A percentile compares a stretch with the other conserved stretches of the same genome.
Evolutionary conservation across 2,329 filamentous ascomycete species (phyloP).

Genomic region (Talaromyces sp.): DNA sequence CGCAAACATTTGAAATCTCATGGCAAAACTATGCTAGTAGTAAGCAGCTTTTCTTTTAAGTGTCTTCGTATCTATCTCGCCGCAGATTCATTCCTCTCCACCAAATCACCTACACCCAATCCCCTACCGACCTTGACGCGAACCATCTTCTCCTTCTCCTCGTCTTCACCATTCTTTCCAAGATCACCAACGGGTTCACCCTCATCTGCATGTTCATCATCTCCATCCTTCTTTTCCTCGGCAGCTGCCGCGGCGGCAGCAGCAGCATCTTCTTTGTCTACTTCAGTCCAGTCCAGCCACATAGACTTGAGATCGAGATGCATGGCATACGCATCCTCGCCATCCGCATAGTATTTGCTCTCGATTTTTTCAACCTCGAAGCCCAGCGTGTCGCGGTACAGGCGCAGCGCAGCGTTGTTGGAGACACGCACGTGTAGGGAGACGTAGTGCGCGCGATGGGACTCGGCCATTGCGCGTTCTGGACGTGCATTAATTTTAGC

Average conservation of each 20-base stretch:
- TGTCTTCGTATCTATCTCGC: background rate
- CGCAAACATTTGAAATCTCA: background rate
- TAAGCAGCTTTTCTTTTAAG: too few species aligned
- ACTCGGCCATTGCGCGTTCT: conserved; percentile 97
- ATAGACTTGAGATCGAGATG: conserved; percentile 66
- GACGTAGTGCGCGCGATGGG: conserved; percentile 85
- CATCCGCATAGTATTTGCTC: conserved; percentile 72
- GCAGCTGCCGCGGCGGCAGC: conserved; percentile 20
- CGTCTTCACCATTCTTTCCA: conserved; percentile 43
- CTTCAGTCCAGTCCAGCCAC: conserved; percentile 45
- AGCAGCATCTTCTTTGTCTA: conserved; percentile 34
- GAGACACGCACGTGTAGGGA: conserved; percentile 92
- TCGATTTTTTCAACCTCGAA: conserved; percentile 74
- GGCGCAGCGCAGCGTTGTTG: conserved; percentile 82
- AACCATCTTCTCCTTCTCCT: conserved; percentile 59
- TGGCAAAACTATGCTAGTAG: background rate
- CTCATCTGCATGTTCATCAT: conserved; percentile 49
- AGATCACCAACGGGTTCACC: conserved; percentile 66
- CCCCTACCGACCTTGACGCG: conserved; percentile 81
- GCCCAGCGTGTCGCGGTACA: conserved; percentile 88
- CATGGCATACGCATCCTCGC: conserved; percentile 95
- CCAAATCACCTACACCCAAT: conserved; percentile 66
- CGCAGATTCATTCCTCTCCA: conserved; percentile 44
- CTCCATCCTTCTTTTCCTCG: conserved; percentile 22
- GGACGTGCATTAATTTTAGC: background rate